These are phyloP conservation scores for Geum urbanum DNA, from an alignment of 306 rosid species.

Conservation along the genomic window DNA sequence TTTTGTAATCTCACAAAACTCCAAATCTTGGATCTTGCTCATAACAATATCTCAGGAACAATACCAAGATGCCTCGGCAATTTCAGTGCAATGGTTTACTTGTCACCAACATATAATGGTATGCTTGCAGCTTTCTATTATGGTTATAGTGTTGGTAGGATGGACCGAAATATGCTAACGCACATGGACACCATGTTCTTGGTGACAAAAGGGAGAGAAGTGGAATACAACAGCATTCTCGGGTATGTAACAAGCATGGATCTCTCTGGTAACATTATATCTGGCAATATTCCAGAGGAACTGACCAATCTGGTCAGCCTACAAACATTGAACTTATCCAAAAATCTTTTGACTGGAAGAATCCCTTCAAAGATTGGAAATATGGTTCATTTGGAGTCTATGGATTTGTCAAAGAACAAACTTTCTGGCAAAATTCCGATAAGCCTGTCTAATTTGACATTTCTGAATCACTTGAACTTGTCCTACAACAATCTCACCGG, in stretches of 20 bases:
- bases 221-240: background rate
- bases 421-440: conserved; percentile 8
- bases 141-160: too few species aligned
- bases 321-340: conserved; percentile 8
- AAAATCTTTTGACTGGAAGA: conserved; percentile 1
- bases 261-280: conserved; percentile 10
- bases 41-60: conserved; percentile 12
- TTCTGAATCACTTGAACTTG: conserved; percentile 12
- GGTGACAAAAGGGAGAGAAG: conserved; percentile 11
- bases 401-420: conserved; percentile 19
- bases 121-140: too few species aligned
- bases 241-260: background rate
- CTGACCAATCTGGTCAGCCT: background rate
- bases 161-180: too few species aligned
- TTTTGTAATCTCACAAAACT: conserved; percentile 6
- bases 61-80: conserved; percentile 24
- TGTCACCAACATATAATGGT: too few species aligned
- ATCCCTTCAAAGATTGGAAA: conserved; percentile 11
- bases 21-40: conserved; percentile 18
- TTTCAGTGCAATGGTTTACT: background rate
- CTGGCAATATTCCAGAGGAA: conserved; percentile 12
- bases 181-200: background rate
- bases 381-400: conserved; percentile 2
- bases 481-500: conserved; percentile 8
- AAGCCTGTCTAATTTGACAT: conserved; percentile 1